phyloP scores from a whole-genome alignment of 1,284 basidiomycete species.

The Ceratobasidium theobromae region DNA sequence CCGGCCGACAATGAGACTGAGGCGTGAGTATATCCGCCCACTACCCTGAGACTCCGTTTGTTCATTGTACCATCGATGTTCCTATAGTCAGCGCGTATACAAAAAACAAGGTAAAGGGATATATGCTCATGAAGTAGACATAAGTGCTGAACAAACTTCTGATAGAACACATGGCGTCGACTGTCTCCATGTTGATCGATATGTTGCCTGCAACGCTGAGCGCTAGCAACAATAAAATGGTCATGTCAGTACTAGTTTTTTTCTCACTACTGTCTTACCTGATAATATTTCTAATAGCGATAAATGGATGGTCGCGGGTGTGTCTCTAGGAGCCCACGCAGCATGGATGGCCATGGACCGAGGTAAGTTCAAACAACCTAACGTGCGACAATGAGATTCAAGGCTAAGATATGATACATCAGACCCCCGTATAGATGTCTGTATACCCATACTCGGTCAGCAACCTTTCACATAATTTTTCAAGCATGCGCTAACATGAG shows the following conservation, averaged over 20 bases:
- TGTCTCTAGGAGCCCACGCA: constrained; percentile 12
- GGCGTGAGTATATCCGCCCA: not conserved
- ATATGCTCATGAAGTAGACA: not conserved
- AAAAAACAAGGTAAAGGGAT: not conserved
- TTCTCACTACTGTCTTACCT: no score
- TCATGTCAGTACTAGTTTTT: no score
- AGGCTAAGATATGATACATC: not conserved
- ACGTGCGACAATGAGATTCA: not conserved
- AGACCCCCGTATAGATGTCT: constrained; percentile 5
- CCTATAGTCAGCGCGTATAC: constrained; percentile 6
- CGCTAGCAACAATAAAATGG: constrained; percentile 1
- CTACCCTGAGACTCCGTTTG: not conserved
- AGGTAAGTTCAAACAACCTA: constrained; percentile 1
- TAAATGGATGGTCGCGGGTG: constrained; percentile 15
- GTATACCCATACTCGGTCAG: constrained; percentile 20
- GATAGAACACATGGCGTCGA: constrained; percentile 5
- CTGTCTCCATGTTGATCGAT: constrained; percentile 19
- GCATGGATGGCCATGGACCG: constrained; percentile 26
- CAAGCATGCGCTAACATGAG: no score
- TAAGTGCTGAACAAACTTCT: not conserved
- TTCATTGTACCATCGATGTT: not conserved
- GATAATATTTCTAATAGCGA: not conserved
- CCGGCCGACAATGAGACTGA: not conserved
- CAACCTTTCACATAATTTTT: not conserved
- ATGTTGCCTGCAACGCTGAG: not conserved